Evolutionary conservation across 2,329 filamentous ascomycete species (phyloP).

Genomic region (Botryotinia globosa): DNA sequence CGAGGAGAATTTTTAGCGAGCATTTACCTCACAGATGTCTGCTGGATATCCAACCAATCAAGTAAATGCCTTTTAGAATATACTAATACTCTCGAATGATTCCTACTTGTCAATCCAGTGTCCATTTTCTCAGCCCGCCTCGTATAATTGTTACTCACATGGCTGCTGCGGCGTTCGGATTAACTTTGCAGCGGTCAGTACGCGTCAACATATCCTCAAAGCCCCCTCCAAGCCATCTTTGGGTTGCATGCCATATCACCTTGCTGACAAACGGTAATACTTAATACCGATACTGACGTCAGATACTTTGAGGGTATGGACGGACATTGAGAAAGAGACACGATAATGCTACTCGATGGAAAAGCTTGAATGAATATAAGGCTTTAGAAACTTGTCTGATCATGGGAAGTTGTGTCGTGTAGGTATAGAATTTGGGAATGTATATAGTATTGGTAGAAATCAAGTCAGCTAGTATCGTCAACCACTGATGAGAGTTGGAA

Average conservation of each 20-base stretch:
- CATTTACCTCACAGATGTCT: background rate
- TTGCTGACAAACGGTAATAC: background rate
- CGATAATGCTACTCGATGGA: background rate
- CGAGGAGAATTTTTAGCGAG: background rate
- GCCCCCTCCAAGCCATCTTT: background rate
- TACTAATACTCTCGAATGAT: background rate
- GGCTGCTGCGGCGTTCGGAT: background rate
- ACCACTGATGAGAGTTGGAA: background rate
- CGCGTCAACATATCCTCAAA: background rate
- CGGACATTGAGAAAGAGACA: background rate
- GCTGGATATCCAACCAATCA: background rate
- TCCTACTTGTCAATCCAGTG: background rate
- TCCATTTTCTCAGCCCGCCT: background rate
- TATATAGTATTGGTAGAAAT: background rate
- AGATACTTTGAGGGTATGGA: too few species aligned
- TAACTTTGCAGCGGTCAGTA: background rate
- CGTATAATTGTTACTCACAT: too few species aligned
- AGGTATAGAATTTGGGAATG: background rate
- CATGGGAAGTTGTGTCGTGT: background rate
- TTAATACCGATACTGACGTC: background rate
- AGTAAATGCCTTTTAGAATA: background rate
- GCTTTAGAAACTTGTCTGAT: background rate
- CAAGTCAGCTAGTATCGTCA: background rate
- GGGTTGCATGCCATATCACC: background rate
- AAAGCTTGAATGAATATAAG: background rate